Percentiles rank a stretch among this genome's conserved stretches.
Evolutionary conservation across 805 yeast genomes (phyloP).

Genomic region (Saturnispora dispora): DNA sequence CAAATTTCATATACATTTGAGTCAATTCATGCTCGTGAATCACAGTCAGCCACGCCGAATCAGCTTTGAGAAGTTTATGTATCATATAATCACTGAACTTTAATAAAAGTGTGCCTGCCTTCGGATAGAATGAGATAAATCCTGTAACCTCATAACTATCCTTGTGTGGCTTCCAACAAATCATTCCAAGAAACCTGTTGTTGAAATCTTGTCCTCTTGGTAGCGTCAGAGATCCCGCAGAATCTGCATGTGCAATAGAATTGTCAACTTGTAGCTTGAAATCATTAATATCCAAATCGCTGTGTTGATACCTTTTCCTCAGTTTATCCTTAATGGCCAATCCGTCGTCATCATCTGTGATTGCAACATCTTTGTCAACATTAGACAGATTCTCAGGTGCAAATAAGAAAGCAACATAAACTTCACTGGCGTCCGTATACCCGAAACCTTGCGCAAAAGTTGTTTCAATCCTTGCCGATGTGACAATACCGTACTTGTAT

Average conservation of each 20-base stretch:
- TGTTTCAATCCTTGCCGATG: slow-evolving; percentile 33
- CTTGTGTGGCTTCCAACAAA: slow-evolving; percentile 27
- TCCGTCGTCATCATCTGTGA: slow-evolving; percentile 14
- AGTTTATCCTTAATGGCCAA: slow-evolving; percentile 16
- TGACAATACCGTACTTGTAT: slow-evolving; percentile 34
- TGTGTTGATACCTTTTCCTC: slow-evolving; percentile 11
- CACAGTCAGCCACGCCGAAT: slow-evolving; percentile 31
- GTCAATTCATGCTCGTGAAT: slow-evolving; percentile 43
- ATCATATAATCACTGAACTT: slow-evolving; percentile 14
- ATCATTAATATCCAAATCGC: slow-evolving; percentile 15
- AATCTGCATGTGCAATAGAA: neutral
- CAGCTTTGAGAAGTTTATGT: slow-evolving; percentile 8
- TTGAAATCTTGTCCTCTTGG: slow-evolving; percentile 24
- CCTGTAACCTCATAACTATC: slow-evolving; percentile 38
- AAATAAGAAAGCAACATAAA: neutral
- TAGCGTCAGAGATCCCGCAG: slow-evolving; percentile 8
- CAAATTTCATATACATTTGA: slow-evolving; percentile 36
- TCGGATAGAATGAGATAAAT: slow-evolving; percentile 41
- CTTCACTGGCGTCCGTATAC: neutral
- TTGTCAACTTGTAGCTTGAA: neutral
- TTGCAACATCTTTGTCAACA: slow-evolving; percentile 14
- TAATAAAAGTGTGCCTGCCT: slow-evolving; percentile 23
- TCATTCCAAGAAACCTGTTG: slow-evolving; percentile 26
- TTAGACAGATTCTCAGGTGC: neutral
- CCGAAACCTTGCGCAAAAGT: slow-evolving; percentile 22